These are phyloP conservation scores for Penicillium samsonianum DNA, from an alignment of 495 filamentous ascomycete genomes.

Conservation along the genomic window DNA sequence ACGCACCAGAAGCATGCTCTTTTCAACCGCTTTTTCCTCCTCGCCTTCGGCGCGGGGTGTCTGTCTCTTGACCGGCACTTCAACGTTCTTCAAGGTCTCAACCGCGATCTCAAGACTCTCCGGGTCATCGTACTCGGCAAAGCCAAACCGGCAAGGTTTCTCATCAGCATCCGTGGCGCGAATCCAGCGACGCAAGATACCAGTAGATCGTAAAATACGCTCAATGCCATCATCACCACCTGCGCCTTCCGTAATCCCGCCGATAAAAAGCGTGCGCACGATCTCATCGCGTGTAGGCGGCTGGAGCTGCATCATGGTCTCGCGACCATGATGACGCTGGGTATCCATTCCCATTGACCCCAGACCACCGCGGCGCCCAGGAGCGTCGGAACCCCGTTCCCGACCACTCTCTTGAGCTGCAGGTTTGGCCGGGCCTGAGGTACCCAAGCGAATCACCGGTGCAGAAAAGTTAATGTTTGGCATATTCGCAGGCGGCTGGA, in stretches of 20 bases:
- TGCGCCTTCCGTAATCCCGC: conserved; percentile 75
- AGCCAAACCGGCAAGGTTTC: conserved; percentile 87
- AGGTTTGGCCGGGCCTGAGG: conserved; percentile 65
- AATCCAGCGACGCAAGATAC: conserved; percentile 81
- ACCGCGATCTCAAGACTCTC: conserved; percentile 85
- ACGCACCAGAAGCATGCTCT: conserved; percentile 63
- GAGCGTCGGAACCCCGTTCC: conserved; percentile 48
- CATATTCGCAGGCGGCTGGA: conserved; percentile 89
- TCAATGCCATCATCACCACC: conserved; percentile 83
- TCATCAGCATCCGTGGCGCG: conserved; percentile 77
- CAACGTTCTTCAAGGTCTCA: conserved; percentile 80
- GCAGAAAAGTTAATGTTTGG: conserved; percentile 98
- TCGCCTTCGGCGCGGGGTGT: conserved; percentile 46
- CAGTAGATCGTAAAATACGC: conserved; percentile 73
- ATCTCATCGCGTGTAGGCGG: conserved; percentile 91
- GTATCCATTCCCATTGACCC: conserved; percentile 67
- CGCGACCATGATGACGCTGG: conserved; percentile 67
- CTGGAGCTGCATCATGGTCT: conserved; percentile 73
- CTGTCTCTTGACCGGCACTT: conserved; percentile 81
- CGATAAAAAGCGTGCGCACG: conserved; percentile 85
- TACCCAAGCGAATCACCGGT: conserved; percentile 90
- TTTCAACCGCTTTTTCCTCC: conserved; percentile 64
- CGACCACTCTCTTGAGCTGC: conserved; percentile 53
- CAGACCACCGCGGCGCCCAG: conserved; percentile 64
- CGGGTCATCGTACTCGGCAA: conserved; percentile 94